These are phyloP conservation scores for Salix exigua DNA, from an alignment of 345 rosid species.

Conservation along the genomic window DNA sequence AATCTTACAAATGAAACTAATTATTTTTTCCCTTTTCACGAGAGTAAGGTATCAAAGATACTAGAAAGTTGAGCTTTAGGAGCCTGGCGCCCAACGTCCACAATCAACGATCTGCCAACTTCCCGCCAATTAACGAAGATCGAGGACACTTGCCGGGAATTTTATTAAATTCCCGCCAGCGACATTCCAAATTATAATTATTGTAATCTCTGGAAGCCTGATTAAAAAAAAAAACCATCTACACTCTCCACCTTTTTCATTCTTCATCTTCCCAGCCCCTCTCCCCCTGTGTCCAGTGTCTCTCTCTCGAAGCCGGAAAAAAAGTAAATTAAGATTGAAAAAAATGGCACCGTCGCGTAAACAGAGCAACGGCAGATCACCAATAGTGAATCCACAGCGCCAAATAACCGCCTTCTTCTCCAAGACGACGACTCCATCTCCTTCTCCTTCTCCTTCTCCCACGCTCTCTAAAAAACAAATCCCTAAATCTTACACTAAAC, in stretches of 20 bases:
- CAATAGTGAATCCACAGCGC: constrained; percentile 79
- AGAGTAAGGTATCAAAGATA: too few relatives aligned
- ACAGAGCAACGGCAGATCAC: constrained; percentile 74
- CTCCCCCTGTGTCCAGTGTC: not conserved
- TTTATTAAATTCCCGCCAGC: constrained; percentile 14
- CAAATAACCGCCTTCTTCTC: constrained; percentile 89
- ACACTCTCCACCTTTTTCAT: not conserved
- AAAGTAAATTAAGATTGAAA: too few relatives aligned
- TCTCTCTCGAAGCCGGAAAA: not conserved
- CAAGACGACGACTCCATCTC: constrained; percentile 41
- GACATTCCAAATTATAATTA: not conserved
- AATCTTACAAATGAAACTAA: not conserved
- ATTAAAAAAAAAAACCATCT: too few relatives aligned
- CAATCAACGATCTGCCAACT: not conserved
- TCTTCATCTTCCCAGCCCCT: not conserved
- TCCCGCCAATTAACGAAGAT: constrained; percentile 26
- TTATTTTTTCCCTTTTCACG: too few relatives aligned
- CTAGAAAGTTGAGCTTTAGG: too few relatives aligned
- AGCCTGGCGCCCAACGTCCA: too few relatives aligned
- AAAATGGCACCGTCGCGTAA: constrained; percentile 75
- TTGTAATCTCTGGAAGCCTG: not conserved
- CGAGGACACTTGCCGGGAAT: constrained; percentile 8
- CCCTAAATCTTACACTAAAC: constrained; percentile 8
- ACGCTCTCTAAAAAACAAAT: constrained; percentile 23
- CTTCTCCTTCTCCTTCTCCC: constrained; percentile 44